Conservation (phyloP, 352 stramenopile species). For the Globisporangium orthogonon region DNA sequence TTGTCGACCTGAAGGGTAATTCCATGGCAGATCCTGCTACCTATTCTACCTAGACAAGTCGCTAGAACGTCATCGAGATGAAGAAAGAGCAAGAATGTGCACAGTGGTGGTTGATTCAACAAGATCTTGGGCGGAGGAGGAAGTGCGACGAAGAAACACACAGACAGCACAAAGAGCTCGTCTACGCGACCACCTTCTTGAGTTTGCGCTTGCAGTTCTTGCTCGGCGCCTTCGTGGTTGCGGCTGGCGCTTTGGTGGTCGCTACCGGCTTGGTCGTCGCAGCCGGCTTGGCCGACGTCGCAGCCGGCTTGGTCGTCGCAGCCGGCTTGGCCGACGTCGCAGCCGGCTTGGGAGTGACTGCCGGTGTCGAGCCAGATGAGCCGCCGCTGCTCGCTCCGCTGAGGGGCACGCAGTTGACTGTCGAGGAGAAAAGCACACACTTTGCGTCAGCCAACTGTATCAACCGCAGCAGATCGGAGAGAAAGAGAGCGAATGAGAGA, state of each 20-base stretch:
- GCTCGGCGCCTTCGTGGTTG: slow-evolving; percentile 3
- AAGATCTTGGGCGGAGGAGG: too few relatives aligned
- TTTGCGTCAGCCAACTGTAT: too few relatives aligned
- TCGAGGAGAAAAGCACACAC: background rate
- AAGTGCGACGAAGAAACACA: too few relatives aligned
- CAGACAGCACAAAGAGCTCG: too few relatives aligned
- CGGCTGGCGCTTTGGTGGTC: background rate
- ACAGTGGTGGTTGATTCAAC: background rate
- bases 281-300: background rate
- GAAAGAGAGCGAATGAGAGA: background rate
- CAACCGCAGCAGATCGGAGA: too few relatives aligned
- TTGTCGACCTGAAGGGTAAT: too few relatives aligned
- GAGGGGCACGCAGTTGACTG: background rate
- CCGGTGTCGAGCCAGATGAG: too few relatives aligned
- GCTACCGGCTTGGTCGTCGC: background rate
- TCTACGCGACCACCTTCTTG: too few relatives aligned
- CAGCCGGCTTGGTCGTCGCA: background rate
- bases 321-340: too few relatives aligned
- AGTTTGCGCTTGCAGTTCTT: slow-evolving; percentile 4
- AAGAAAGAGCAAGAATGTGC: background rate
- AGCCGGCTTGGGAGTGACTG: too few relatives aligned
- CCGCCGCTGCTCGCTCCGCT: background rate
- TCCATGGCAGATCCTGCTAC: too few relatives aligned
- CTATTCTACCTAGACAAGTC: too few relatives aligned
- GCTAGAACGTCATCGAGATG: background rate